Conservation (phyloP, 371 early-diverging fungal species). For the Rhizopus stolonifer region DNA sequence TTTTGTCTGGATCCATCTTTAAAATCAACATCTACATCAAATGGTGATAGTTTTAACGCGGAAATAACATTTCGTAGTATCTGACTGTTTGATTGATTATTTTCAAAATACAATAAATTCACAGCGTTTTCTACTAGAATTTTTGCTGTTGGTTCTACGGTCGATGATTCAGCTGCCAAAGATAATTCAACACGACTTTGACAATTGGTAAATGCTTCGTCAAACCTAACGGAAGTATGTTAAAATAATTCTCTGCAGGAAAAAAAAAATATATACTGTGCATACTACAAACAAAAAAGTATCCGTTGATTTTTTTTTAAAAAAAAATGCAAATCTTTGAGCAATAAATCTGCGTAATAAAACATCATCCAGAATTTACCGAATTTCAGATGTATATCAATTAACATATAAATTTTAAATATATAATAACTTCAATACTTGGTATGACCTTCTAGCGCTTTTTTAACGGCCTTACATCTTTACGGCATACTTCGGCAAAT, state of each 20-base stretch:
- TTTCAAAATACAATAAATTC: slow-evolving; percentile 3
- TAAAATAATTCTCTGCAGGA: neutral
- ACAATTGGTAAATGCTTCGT: neutral
- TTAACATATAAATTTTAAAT: too few relatives aligned
- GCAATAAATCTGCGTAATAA: too few relatives aligned
- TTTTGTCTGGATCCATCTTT: slow-evolving; percentile 6
- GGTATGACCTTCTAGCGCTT: too few relatives aligned
- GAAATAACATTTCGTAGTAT: slow-evolving; percentile 2
- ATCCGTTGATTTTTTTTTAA: too few relatives aligned
- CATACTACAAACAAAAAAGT: too few relatives aligned
- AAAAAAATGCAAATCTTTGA: too few relatives aligned
- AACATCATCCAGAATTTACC: too few relatives aligned
- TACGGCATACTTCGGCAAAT: too few relatives aligned
- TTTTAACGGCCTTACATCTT: too few relatives aligned
- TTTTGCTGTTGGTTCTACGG: slow-evolving; percentile 5
- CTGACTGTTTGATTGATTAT: slow-evolving; percentile 3
- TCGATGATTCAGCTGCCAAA: neutral
- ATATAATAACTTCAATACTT: too few relatives aligned
- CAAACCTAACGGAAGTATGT: neutral
- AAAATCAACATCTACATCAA: slow-evolving; percentile 5
- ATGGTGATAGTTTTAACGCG: slow-evolving; percentile 5
- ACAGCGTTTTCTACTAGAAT: neutral
- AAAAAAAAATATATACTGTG: neutral
- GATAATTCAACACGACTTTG: neutral
- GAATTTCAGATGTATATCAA: too few relatives aligned